Evolutionary conservation across 2,329 filamentous ascomycete genomes (phyloP), one percentile per base, ranked within the genome.

Genomic region (Fusarium denticulatum): DNA sequence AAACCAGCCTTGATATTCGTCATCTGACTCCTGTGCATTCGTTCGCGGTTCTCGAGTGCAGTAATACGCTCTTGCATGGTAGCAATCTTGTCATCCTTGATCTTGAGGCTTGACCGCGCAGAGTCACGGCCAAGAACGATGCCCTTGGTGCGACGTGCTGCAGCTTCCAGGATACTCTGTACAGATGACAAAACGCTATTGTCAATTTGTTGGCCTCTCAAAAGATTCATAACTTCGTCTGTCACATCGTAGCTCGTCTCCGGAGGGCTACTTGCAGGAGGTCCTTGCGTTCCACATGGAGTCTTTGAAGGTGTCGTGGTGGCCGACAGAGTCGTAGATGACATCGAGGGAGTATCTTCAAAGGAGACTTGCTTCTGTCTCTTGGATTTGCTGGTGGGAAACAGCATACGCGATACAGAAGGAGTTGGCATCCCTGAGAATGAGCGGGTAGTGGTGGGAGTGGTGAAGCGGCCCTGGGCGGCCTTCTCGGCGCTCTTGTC

Each of bases 111-210:
- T 14, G 88, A 80, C n/a, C 93, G 83, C 7, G 88, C 87, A 12
- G 92, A 88, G 67, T 96, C 92, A 6, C 93, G 85, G 1, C 92
- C 92, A 69, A 87, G 87, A 43, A 86, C 85, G 26, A 93, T 85
- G 0, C 93, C 93, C 75, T 88, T 88, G 1, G 87, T 85, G 58
- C 86, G 87, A 58, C 90, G 81, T 22, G 89, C 87, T 72, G 93
- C 86, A 49, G 82, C 87, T 40, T 86, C 84, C 37, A 94, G 83
- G 13, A 88, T 74, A 30, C 73, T 67, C 2, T 80, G 79, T 5
- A 92, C 79, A 28, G 78, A 80, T 5, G 73, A 65, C 9, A 84
- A 80, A 2, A 83, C 81, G 1, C 76, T 66, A 4, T 80, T 76
- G 28, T 83, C 81, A 22, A 90, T 71, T 14, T 81, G 76, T 62